These are phyloP conservation scores for Phaffia australis DNA, from an alignment of 768 basidiomycete species.

Conservation along the genomic window DNA sequence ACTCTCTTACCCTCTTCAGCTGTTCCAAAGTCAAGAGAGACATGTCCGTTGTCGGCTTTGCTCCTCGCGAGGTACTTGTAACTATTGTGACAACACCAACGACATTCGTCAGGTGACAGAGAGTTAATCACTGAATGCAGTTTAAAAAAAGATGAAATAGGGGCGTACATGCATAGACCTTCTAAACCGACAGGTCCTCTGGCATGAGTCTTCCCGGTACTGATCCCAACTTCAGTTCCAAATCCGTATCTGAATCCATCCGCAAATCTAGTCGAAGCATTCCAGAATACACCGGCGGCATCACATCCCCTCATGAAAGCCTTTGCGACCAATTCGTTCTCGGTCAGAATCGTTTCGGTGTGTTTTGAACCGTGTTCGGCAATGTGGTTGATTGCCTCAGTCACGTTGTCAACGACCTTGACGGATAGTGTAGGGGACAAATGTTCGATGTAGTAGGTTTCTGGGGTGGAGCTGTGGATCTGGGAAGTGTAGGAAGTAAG, in stretches of 20 bases:
- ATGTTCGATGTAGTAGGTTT: constrained; percentile 75
- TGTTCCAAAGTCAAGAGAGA: constrained; percentile 71
- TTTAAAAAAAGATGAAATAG: neutral
- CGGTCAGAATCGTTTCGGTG: constrained; percentile 86
- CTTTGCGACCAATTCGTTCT: constrained; percentile 50
- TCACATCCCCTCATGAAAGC: constrained; percentile 82
- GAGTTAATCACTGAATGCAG: too few species aligned
- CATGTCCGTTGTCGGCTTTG: constrained; percentile 59
- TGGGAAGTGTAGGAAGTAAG: constrained; percentile 31
- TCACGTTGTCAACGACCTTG: constrained; percentile 57
- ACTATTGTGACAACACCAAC: constrained; percentile 57
- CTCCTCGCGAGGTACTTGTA: constrained; percentile 94
- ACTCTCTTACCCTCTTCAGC: constrained; percentile 54
- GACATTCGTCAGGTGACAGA: too few species aligned
- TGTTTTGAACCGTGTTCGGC: constrained; percentile 90
- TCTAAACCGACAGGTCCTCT: constrained; percentile 82
- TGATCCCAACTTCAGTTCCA: constrained; percentile 95
- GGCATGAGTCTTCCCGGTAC: constrained; percentile 91
- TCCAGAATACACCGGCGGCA: constrained; percentile 83
- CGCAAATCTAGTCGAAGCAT: constrained; percentile 89
- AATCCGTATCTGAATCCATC: constrained; percentile 96
- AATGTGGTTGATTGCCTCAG: constrained; percentile 72
- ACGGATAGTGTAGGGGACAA: constrained; percentile 77
- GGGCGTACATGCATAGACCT: constrained; percentile 27
- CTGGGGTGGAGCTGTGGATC: constrained; percentile 48